Evolutionary conservation across 257 asterid genomes (phyloP).

Genomic region (Gentiana macrophylla): DNA sequence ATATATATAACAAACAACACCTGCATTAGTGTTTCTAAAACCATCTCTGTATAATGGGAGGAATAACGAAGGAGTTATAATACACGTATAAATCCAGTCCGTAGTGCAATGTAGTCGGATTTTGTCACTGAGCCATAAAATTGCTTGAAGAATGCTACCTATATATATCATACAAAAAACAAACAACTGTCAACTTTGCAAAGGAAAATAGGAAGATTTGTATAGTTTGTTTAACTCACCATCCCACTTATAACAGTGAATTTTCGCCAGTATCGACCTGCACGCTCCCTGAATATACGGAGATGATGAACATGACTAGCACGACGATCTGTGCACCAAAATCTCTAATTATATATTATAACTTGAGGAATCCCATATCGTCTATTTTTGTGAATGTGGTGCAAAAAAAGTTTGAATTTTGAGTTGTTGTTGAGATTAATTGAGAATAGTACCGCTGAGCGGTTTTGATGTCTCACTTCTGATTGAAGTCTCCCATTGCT

Average conservation of each 20-base stretch:
- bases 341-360: neutral
- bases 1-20: neutral
- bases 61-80: neutral
- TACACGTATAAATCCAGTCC: constrained; percentile 79
- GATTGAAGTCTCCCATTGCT: constrained; percentile 61
- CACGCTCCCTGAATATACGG: constrained; percentile 36
- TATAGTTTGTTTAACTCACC: constrained; percentile 28
- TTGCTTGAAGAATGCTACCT: constrained; percentile 84
- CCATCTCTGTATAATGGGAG: too few species aligned
- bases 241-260: constrained; percentile 49
- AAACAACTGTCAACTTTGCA: neutral
- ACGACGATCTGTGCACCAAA: constrained; percentile 8
- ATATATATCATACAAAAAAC: neutral
- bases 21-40: too few species aligned
- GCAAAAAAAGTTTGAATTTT: neutral
- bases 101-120: constrained; percentile 70
- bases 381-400: neutral
- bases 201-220: too few species aligned
- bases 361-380: neutral
- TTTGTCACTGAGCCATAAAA: constrained; percentile 75
- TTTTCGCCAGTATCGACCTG: constrained; percentile 73
- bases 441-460: constrained; percentile 21
- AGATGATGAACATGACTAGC: constrained; percentile 18
- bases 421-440: neutral
- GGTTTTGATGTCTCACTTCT: constrained; percentile 20